These are phyloP conservation scores for Sugiyamaella smithiae DNA, from an alignment of 805 yeast genomes.

Conservation along the genomic window DNA sequence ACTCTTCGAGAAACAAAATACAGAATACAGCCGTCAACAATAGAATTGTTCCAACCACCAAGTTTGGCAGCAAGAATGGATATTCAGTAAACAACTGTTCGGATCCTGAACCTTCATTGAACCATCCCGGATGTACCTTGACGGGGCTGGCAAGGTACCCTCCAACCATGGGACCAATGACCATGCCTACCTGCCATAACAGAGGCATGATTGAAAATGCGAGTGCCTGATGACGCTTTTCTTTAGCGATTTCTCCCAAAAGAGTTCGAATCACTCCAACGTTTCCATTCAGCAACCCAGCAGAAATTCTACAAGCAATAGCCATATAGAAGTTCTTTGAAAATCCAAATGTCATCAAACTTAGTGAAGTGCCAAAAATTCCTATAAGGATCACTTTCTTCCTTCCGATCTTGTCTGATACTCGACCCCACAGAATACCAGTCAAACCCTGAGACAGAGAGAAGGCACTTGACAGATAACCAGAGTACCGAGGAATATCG, in stretches of 20 bases:
- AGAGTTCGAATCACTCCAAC: constrained; percentile 58
- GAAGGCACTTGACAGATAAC: constrained; percentile 56
- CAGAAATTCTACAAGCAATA: constrained; percentile 48
- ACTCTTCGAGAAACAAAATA: constrained; percentile 51
- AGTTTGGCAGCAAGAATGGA: constrained; percentile 54
- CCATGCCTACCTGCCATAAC: constrained; percentile 57
- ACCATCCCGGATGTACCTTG: constrained; percentile 28
- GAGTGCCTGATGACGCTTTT: constrained; percentile 55
- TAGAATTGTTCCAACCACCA: constrained; percentile 42
- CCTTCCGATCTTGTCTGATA: constrained; percentile 53
- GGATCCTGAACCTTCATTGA: constrained; percentile 10
- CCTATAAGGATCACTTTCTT: constrained; percentile 53
- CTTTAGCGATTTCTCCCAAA: constrained; percentile 56
- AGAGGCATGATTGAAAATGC: constrained; percentile 61
- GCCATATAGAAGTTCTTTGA: constrained; percentile 52
- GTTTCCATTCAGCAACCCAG: constrained; percentile 61
- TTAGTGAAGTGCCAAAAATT: constrained; percentile 47
- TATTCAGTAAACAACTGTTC: constrained; percentile 30
- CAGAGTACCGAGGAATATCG: constrained; percentile 56
- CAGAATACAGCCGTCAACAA: constrained; percentile 39
- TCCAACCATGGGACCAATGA: constrained; percentile 59
- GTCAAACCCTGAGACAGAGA: constrained; percentile 56
- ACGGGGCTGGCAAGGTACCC: constrained; percentile 48
- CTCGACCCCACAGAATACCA: constrained; percentile 56
- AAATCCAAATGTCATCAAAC: constrained; percentile 52